A percentile compares a stretch with the other conserved stretches of the same genome.
These are phyloP conservation scores for Stachybotrys chartarum DNA, from an alignment of 2,329 filamentous ascomycete genomes.

Conservation along the genomic window DNA sequence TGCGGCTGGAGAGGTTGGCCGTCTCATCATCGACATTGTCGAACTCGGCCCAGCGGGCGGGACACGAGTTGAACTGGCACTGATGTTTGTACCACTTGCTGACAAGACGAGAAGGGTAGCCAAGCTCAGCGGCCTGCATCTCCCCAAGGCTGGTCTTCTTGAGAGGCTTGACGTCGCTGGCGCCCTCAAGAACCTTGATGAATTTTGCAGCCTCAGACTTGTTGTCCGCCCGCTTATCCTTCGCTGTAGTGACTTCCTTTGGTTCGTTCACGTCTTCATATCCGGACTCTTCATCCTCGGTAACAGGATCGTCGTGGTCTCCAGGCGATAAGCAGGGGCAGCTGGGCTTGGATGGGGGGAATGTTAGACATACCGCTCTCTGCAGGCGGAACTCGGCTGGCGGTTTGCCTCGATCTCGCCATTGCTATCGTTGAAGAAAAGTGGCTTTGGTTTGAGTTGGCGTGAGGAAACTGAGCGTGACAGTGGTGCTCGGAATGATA, in stretches of 20 bases:
- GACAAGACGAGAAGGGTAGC: slow-evolving; percentile 1
- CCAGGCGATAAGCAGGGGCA: no score
- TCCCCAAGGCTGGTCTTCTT: neutral
- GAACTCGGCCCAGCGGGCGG: slow-evolving; percentile 19
- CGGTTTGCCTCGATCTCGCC: no score
- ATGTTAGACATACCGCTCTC: no score
- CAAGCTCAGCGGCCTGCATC: neutral
- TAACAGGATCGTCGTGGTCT: neutral
- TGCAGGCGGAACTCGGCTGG: no score
- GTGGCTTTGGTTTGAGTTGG: no score
- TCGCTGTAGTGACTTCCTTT: neutral
- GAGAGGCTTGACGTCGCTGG: neutral
- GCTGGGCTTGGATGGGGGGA: no score
- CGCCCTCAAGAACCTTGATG: neutral
- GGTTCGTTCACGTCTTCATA: neutral
- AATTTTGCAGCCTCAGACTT: neutral
- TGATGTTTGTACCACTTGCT: slow-evolving; percentile 14
- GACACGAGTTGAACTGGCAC: slow-evolving; percentile 15
- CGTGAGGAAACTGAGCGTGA: no score
- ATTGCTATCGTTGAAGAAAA: no score
- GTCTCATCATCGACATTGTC: slow-evolving; percentile 18
- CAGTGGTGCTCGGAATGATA: no score
- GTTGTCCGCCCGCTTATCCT: neutral
- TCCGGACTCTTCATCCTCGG: neutral
- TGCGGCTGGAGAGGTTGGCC: slow-evolving; percentile 12